phyloP scores from a whole-genome alignment of 2,329 filamentous ascomycete genomes.

The Cladosporium sp. region DNA sequence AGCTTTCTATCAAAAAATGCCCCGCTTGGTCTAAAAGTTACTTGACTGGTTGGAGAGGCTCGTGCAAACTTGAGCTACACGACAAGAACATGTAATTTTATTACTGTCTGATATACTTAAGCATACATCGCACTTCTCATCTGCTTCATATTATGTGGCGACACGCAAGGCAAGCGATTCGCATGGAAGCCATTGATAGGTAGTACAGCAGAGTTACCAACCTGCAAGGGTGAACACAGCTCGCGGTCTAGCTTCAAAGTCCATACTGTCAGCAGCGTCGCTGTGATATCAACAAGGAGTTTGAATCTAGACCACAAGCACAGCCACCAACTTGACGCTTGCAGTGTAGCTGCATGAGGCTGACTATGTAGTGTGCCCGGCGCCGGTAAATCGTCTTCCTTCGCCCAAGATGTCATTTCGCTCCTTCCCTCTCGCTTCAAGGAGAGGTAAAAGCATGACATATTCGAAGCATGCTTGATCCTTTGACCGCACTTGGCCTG shows the following conservation, averaged over 20 bases:
- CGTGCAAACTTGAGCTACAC: background rate
- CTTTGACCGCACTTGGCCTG: conserved; percentile 11
- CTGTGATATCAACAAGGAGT: too few relatives aligned
- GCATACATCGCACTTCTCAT: background rate
- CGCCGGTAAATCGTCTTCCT: background rate
- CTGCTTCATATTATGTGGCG: background rate
- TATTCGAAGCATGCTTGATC: background rate
- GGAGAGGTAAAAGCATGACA: background rate
- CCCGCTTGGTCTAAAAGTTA: too few relatives aligned
- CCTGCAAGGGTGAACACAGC: too few relatives aligned
- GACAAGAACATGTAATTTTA: background rate
- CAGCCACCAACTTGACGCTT: conserved; percentile 10
- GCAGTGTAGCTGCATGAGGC: conserved; percentile 10
- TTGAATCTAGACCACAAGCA: background rate
- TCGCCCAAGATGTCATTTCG: background rate
- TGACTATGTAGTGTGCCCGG: conserved; percentile 4
- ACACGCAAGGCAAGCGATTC: too few relatives aligned
- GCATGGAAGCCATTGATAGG: too few relatives aligned
- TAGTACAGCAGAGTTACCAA: too few relatives aligned
- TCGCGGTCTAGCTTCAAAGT: too few relatives aligned
- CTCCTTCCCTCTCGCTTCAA: background rate
- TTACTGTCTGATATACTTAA: background rate
- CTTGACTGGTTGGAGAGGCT: too few relatives aligned
- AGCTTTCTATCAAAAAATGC: background rate
- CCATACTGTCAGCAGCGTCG: too few relatives aligned